Evolutionary conservation across 768 basidiomycete genomes (phyloP).

Genomic region (Termitomyces sp.): DNA sequence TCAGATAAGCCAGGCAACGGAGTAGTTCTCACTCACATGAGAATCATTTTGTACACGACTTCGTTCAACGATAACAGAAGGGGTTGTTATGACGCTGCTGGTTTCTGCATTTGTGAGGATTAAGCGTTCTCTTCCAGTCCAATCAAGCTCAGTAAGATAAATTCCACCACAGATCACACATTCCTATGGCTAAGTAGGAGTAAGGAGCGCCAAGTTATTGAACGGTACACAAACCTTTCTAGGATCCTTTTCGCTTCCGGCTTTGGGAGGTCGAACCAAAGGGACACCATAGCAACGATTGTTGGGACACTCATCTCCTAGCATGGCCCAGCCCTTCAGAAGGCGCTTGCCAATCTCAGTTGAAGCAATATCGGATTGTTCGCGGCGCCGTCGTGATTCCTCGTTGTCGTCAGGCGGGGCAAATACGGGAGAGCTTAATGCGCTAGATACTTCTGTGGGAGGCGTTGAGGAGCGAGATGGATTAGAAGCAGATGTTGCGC

Average conservation of each 20-base stretch:
- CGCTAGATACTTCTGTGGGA: conserved; percentile 66
- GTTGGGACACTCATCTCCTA: conserved; percentile 81
- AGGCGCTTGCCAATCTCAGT: conserved; percentile 73
- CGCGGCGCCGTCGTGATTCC: conserved; percentile 59
- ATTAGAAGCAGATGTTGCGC: conserved; percentile 43
- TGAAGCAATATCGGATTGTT: conserved; percentile 79
- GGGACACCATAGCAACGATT: conserved; percentile 70
- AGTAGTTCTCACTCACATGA: conserved; percentile 3
- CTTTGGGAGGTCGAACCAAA: conserved; percentile 73
- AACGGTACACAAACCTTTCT: conserved; percentile 46
- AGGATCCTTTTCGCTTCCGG: conserved; percentile 53
- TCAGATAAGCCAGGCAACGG: not conserved
- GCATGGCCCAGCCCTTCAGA: conserved; percentile 83
- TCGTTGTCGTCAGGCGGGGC: conserved; percentile 61
- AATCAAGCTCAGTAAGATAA: conserved; percentile 51
- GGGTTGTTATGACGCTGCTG: not conserved
- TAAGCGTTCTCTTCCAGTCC: conserved; percentile 42
- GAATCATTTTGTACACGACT: not conserved
- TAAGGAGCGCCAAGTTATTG: not conserved
- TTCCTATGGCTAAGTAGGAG: conserved; percentile 40
- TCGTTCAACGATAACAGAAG: not conserved
- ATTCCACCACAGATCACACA: conserved; percentile 68
- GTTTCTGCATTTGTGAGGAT: conserved; percentile 19
- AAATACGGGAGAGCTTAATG: conserved; percentile 57
- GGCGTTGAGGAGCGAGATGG: conserved; percentile 68